phyloP scores from a whole-genome alignment of 306 rosid genomes.

The Ormosia semicastrata region DNA sequence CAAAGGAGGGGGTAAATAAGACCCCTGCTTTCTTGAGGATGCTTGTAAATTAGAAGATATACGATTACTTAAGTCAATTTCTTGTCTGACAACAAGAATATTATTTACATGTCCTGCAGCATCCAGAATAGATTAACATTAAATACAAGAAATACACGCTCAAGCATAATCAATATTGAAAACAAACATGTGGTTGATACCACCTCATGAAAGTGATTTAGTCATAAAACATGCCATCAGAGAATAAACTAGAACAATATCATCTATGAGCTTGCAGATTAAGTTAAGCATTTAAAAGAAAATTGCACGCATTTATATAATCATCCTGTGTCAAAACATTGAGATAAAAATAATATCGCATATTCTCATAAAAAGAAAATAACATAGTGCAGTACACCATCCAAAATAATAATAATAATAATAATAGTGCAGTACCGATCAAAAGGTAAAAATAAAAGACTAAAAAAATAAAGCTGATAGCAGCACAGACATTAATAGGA shows the following conservation, averaged over 20 bases:
- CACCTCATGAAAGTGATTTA: background rate
- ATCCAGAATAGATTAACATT: background rate
- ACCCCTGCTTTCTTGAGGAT: slow-evolving; percentile 52
- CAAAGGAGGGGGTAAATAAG: slow-evolving; percentile 52
- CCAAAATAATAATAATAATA: no score
- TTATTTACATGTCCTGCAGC: slow-evolving; percentile 41
- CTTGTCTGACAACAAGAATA: slow-evolving; percentile 49
- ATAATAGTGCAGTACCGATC: background rate
- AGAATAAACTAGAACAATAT: background rate
- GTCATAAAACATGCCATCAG: background rate
- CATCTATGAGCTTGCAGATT: background rate
- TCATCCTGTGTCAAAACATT: background rate
- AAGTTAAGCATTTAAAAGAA: background rate
- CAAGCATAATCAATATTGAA: background rate
- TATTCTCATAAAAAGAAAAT: background rate
- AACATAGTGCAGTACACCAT: background rate
- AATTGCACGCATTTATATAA: background rate
- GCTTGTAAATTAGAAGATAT: slow-evolving; percentile 35
- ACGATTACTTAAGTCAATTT: slow-evolving; percentile 21
- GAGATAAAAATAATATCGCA: background rate
- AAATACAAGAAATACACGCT: background rate
- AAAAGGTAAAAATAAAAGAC: background rate
- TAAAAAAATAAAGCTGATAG: background rate
- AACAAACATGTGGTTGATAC: background rate
- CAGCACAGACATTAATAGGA: background rate